Evolutionary conservation across 2,329 filamentous ascomycete genomes (phyloP).

Genomic region (Hypoxylon sp.): DNA sequence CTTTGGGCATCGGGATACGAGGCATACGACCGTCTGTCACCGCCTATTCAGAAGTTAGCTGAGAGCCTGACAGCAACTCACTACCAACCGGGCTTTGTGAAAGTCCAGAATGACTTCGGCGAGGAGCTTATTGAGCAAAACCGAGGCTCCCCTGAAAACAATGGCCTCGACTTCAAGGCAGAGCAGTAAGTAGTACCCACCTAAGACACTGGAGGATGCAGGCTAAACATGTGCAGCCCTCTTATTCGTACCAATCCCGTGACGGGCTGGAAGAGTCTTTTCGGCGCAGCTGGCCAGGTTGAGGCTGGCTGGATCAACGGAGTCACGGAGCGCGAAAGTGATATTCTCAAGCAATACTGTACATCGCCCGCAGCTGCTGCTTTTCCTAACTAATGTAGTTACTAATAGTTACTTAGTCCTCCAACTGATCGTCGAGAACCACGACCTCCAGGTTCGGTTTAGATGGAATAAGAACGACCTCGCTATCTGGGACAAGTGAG

Average conservation of each 20-base stretch:
- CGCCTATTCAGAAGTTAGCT: conserved; percentile 62
- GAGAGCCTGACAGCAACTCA: conserved; percentile 66
- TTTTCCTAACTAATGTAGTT: conserved; percentile 49
- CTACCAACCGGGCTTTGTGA: conserved; percentile 65
- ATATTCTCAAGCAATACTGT: conserved; percentile 64
- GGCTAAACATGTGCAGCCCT: conserved; percentile 53
- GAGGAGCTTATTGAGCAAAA: conserved; percentile 61
- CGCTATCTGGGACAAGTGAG: conserved; percentile 76
- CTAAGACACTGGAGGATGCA: not conserved
- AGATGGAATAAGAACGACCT: conserved; percentile 68
- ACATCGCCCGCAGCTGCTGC: conserved; percentile 60
- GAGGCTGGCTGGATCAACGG: conserved; percentile 70
- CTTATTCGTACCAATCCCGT: conserved; percentile 73
- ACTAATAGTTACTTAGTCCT: conserved; percentile 54
- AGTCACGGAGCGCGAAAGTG: conserved; percentile 68
- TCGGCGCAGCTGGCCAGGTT: conserved; percentile 52
- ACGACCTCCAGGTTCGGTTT: conserved; percentile 71
- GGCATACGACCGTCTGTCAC: conserved; percentile 69
- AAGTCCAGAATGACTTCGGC: conserved; percentile 64
- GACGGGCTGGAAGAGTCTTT: conserved; percentile 71
- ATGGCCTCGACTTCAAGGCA: conserved; percentile 66
- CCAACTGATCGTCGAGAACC: conserved; percentile 67
- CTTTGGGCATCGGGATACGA: conserved; percentile 68
- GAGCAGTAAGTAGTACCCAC: conserved; percentile 55
- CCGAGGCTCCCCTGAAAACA: conserved; percentile 71